Evolutionary conservation across 2,329 filamentous ascomycete genomes (phyloP).

Genomic region (Phyllosticta citriasiana): DNA sequence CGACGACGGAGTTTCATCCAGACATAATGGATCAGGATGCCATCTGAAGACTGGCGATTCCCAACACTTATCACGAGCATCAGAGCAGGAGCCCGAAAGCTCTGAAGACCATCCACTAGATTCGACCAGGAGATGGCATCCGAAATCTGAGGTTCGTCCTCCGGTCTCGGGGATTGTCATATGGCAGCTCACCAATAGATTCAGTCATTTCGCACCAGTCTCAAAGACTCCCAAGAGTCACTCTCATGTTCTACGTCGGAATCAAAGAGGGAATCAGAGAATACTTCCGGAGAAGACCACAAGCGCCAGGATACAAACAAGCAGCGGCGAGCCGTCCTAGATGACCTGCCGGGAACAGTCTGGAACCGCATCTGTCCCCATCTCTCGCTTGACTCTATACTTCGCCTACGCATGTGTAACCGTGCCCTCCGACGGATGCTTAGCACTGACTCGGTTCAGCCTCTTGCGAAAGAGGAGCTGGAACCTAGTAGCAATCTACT

Average conservation of each 20-base stretch:
- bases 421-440: background rate
- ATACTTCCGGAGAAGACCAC: background rate
- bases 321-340: background rate
- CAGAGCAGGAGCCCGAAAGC: background rate
- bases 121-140: background rate
- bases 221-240: background rate
- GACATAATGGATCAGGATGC: background rate
- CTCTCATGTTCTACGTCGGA: background rate
- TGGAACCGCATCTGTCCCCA: background rate
- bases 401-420: background rate
- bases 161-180: background rate
- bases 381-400: background rate
- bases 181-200: background rate
- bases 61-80: background rate
- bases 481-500: background rate
- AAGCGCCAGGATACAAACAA: background rate
- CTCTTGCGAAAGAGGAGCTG: background rate
- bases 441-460: background rate
- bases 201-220: background rate
- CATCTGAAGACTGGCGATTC: background rate
- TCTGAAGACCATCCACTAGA: background rate
- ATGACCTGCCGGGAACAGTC: background rate
- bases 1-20: background rate
- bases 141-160: background rate
- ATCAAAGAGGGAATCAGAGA: background rate